Evolutionary conservation across 225 moss, liverwort and hornwort species (phyloP).

Genomic region (Physcomitrium patens): DNA sequence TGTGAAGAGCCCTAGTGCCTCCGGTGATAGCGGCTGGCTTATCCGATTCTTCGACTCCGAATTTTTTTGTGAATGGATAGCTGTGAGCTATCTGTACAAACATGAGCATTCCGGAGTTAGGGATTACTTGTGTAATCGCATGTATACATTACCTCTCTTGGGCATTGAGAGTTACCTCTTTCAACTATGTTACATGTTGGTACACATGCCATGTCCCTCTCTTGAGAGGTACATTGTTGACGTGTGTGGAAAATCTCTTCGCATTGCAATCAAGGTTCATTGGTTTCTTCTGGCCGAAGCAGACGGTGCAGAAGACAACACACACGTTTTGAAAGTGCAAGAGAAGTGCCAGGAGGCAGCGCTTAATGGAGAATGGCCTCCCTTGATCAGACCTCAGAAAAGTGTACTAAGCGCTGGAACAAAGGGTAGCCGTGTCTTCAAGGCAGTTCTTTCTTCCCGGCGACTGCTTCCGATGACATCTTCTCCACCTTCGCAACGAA

Average conservation of each 20-base stretch:
- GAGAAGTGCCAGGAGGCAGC: constrained; percentile 91
- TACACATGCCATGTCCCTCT: constrained; percentile 96
- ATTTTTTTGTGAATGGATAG: constrained; percentile 99
- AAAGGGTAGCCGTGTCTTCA: constrained; percentile 88
- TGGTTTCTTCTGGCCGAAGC: constrained; percentile 98
- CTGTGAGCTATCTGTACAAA: constrained; percentile 99
- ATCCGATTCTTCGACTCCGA: constrained; percentile 99
- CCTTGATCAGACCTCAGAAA: constrained; percentile 89
- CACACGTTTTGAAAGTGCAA: constrained; percentile 73
- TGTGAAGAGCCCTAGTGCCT: constrained; percentile 64
- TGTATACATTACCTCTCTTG: constrained; percentile 89
- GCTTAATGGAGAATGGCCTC: constrained; percentile 89
- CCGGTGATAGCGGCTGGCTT: constrained; percentile 98
- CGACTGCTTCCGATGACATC: constrained; percentile 86
- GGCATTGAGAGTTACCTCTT: constrained; percentile 96
- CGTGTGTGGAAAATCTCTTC: constrained; percentile 98
- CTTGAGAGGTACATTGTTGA: constrained; percentile 94
- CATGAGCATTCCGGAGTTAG: constrained; percentile 98
- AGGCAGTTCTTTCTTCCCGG: constrained; percentile 86
- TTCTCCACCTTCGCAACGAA: constrained; percentile 78
- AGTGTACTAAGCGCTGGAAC: constrained; percentile 59
- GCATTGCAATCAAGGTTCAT: constrained; percentile 97
- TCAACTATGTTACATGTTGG: constrained; percentile 96
- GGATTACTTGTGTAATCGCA: constrained; percentile 97
- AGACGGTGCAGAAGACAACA: constrained; percentile 81